Base-by-base conservation (phyloP, 1,284 basidiomycete genomes). In the Ceratorhiza oryzae-sativae region DNA sequence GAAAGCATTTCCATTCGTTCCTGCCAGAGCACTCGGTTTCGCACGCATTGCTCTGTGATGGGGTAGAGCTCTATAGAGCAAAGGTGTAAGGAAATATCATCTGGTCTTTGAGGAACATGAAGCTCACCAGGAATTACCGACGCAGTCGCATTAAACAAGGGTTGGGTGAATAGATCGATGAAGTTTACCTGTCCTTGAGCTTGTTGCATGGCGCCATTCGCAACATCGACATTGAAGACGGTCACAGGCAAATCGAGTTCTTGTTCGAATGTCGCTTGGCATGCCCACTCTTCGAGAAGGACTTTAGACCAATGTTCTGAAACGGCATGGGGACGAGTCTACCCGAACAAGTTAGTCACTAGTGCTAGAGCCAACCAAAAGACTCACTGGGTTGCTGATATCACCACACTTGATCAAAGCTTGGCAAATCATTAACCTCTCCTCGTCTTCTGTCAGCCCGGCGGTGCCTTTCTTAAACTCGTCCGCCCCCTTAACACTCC, bases 401-500 rank as follows among this genome's bases (percentile, higher is more conserved):
- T 98, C 95, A 12, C 94, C 94, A 78, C 95, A 97, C 81, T 98
- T 98, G 80, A 98, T 90, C 62, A 98, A 83, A 3, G 92, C 92
- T 77, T 97, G 93, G 78, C 92, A 95, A n/a, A 95, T 80, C 71
- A 96, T 81, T 27, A 92, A 34, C 46, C 71, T 71, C 73, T 88
- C 85, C 72, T 83, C 81, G 72, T 80, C 79, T 36, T 84, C 71
- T 39, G 84, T 79, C 12, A 79, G 79, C 12, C 80, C 78, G 25
- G 82, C 81, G 20, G 68, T 49, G 20, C 83, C 85, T 42, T 42
- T 25, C 36, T 20, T 39, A 32, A 42, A 42, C 20, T 42, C 59
- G 20, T 55, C 70, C 34, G 61, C 8, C 25, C 60, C 42, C 27
- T 56, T 45, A 45, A 56, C 36, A 49, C 20, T 10, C 15, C 61